Evolutionary conservation across 2,329 filamentous ascomycete species (phyloP), one percentile per base, ranked within the genome.

Genomic region (Aaosphaeria arxii): DNA sequence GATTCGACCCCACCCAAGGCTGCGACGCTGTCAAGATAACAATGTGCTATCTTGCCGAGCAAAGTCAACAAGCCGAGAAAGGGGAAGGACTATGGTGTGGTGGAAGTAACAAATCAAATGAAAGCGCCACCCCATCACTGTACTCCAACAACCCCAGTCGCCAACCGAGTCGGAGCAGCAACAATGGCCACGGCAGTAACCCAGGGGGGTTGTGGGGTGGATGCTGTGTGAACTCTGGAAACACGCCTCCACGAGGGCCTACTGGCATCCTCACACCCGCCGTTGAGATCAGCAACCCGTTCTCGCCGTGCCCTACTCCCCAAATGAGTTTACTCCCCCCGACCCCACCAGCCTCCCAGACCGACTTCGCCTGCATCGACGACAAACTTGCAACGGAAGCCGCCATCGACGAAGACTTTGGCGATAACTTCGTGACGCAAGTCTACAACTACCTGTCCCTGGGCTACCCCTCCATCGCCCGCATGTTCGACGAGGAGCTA

Each of bases 381-480:
- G 67, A 70, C 39, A 71, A 70, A 47, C 67, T 77, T 40, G 65
- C 63, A 32, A 57, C 64, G 5, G 74, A 79, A 53, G 67, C 72
- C 73, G 64, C 72, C 7, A 77, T 84, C 39, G 71, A 78, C 30
- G 67, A 72, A 31, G 91, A 96, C 69, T 95, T 94, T 61, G 78
- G 86, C 51, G 89, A 96, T 66, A 77, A 77, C 4, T 96, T 96
- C 66, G 84, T 96, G 47, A 96, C 91, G 0, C 92, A 97, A 70
- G 91, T 97, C 6, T 97, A 95, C 78, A 96, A 97, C 70, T 97
- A 97, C 70, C 79, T 97, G 11, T 95, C 90, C 0, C 80, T 97
- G 5, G 92, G 92, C 5, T 96, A 96, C 68, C 91, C 92, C 3
- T 86, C 89, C 32, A 84, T 91, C 61, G 92, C 91, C 7, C 83